Evolutionary conservation across 495 filamentous ascomycete genomes (phyloP), one percentile per base, ranked within the genome.

Genomic region (Bathelium albidoporum): DNA sequence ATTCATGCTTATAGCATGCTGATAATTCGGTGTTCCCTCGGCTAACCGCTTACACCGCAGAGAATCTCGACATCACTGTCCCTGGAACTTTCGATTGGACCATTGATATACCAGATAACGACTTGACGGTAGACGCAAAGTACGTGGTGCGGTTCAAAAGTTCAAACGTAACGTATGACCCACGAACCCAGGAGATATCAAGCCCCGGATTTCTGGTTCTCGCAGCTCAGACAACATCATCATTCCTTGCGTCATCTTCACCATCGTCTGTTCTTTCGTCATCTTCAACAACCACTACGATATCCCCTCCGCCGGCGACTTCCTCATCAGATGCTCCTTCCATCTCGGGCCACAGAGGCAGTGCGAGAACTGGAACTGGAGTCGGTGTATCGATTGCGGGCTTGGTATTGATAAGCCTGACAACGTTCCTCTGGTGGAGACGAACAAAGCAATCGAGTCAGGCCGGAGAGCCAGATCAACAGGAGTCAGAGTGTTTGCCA

Each of bases 281-380:
- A 18, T 10, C 36, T 18, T 18, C 36, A 41, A 77, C 71, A 94
- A 92, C 69, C 89, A 89, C 68, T 94, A n/a, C n/a, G n/a, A n/a
- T n/a, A n/a, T n/a, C n/a, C n/a, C 90, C 70, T 93, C 80, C 10
- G 93, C 76, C 39, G 84, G 85, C 1, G 94, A 75, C 69, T 91
- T 93, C 1, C 86, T 83, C 69, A 90, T 89, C 60, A 93, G 75
- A 61, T 91, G 88, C 62, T 93, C 89, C 32, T 88, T 77, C 67
- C 36, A 18, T 41, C 36, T 18, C 36, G n/a, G n/a, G n/a, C n/a
- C n/a, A n/a, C n/a, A n/a, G n/a, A n/a, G n/a, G n/a, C n/a, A n/a
- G n/a, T n/a, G n/a, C n/a, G n/a, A n/a, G n/a, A n/a, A n/a, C n/a
- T n/a, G n/a, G n/a, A n/a, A n/a, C n/a, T n/a, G n/a, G n/a, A n/a